These are phyloP conservation scores for Picea glauca DNA, from an alignment of 75 land plant genomes.

Conservation along the genomic window DNA sequence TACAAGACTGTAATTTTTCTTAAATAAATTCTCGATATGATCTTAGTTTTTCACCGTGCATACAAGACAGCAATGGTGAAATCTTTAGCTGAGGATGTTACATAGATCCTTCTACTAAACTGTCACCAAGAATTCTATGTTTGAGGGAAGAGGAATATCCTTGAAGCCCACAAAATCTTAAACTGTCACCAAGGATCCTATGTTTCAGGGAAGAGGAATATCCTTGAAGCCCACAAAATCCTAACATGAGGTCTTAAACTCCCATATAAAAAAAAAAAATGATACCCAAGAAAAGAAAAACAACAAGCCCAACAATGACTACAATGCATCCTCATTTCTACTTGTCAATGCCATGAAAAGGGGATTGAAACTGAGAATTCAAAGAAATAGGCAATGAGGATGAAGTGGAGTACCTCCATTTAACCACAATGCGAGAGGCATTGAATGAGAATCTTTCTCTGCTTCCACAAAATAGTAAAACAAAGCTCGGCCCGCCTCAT, in stretches of 20 bases:
- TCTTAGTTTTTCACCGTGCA: neutral
- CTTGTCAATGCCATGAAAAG: too few species aligned
- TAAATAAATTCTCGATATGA: neutral
- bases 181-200: neutral
- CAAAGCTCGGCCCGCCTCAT: slow-evolving; percentile 66
- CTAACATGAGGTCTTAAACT: neutral
- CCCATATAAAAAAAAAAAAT: neutral
- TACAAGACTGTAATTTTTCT: neutral
- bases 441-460: slow-evolving; percentile 38
- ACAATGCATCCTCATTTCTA: neutral
- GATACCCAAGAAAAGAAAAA: neutral
- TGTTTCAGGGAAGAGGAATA: neutral
- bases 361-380: neutral
- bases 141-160: neutral
- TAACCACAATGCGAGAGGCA: slow-evolving; percentile 83
- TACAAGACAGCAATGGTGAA: neutral
- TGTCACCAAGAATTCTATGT: neutral
- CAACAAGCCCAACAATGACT: too few species aligned
- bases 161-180: neutral
- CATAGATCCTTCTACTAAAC: neutral
- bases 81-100: neutral
- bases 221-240: slow-evolving; percentile 4
- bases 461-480: slow-evolving; percentile 96
- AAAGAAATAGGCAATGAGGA: neutral
- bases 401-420: slow-evolving; percentile 69